Evolutionary conservation across 225 moss, liverwort and hornwort genomes (phyloP).

Genomic region (Lunularia cruciata): DNA sequence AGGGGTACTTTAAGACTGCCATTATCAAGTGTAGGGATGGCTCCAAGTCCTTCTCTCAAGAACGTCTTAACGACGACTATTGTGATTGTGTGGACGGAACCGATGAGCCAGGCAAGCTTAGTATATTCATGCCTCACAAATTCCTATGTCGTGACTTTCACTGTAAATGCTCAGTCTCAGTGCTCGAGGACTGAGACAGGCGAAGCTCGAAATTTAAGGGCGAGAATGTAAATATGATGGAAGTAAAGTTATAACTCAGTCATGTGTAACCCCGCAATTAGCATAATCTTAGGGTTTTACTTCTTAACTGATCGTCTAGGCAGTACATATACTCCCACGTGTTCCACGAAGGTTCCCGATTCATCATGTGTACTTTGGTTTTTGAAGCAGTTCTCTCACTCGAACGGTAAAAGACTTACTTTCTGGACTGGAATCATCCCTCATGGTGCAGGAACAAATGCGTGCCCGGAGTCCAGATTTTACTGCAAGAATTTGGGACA

Average conservation of each 20-base stretch:
- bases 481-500: conserved; percentile 84
- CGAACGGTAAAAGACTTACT: not conserved
- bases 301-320: not conserved
- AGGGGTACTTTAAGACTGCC: conserved; percentile 76
- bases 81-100: conserved; percentile 98
- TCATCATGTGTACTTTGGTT: too few species aligned
- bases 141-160: not conserved
- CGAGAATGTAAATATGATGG: too few species aligned
- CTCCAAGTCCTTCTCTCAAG: conserved; percentile 57
- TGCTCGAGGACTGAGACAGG: not conserved
- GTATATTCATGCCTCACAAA: not conserved
- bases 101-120: conserved; percentile 84
- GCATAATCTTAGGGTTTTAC: not conserved
- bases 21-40: conserved; percentile 84
- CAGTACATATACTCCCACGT: too few species aligned
- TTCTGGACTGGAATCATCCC: too few species aligned
- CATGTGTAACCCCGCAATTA: not conserved
- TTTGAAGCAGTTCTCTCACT: too few species aligned
- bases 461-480: conserved; percentile 79
- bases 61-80: conserved; percentile 89
- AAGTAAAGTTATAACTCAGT: too few species aligned
- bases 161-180: not conserved
- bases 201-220: too few species aligned
- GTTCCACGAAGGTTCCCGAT: too few species aligned
- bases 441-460: conserved; percentile 77